A percentile compares a stretch with the other conserved stretches of the same genome.
phyloP scores from a whole-genome alignment of 202 grass and related monocot genomes.

The Elaeis oleifera region DNA sequence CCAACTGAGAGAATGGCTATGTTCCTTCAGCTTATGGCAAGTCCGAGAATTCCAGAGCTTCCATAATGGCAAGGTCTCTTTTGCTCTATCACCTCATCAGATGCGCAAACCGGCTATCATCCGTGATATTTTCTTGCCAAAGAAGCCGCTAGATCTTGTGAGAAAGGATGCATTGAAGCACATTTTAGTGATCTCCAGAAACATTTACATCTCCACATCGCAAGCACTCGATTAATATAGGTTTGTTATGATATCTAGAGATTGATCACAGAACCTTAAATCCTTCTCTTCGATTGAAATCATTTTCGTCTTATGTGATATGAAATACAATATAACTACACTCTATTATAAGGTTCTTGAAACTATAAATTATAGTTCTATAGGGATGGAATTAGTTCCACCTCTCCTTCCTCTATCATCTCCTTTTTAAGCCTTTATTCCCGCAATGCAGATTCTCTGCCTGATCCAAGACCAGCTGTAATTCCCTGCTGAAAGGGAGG shows the following conservation, averaged over 20 bases:
- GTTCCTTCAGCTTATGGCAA: conserved; percentile 44
- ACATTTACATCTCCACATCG: conserved; percentile 36
- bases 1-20: conserved; percentile 13
- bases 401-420: too few relatives aligned
- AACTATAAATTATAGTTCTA: too few relatives aligned
- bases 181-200: conserved; percentile 37
- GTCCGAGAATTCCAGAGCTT: conserved; percentile 42
- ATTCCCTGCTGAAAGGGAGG: too few relatives aligned
- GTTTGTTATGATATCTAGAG: conserved; percentile 17
- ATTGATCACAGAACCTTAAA: neutral
- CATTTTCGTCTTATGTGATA: too few relatives aligned
- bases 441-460: too few relatives aligned
- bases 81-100: conserved; percentile 28
- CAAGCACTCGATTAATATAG: conserved; percentile 42
- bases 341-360: too few relatives aligned
- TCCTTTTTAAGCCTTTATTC: too few relatives aligned
- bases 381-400: too few relatives aligned
- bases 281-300: too few relatives aligned
- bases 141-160: conserved; percentile 17
- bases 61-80: conserved; percentile 69
- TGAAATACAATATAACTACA: too few relatives aligned
- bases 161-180: conserved; percentile 13
- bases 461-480: too few relatives aligned
- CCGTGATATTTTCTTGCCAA: conserved; percentile 19
- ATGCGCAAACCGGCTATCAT: conserved; percentile 29